Evolutionary conservation across 2,329 filamentous ascomycete genomes (phyloP).

Genomic region (Talaromyces marneffei): DNA sequence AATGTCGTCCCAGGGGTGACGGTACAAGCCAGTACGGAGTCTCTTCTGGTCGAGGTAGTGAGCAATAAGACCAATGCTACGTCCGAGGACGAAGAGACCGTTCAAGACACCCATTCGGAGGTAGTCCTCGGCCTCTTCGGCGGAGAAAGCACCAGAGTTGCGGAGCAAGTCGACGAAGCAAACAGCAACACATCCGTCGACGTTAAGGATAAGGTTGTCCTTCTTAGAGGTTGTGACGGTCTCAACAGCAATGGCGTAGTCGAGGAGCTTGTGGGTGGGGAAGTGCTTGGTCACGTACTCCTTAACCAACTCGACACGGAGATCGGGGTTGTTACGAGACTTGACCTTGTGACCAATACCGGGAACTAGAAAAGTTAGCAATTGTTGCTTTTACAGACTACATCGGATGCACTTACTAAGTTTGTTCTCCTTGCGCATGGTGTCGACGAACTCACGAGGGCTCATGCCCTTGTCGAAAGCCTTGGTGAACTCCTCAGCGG

Average conservation of each 20-base stretch:
- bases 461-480: slow-evolving; percentile 97
- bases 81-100: slow-evolving; percentile 96
- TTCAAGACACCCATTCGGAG: slow-evolving; percentile 98
- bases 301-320: slow-evolving; percentile 98
- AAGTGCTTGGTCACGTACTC: slow-evolving; percentile 98
- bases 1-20: slow-evolving; percentile 98
- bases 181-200: slow-evolving; percentile 95
- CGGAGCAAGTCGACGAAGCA: slow-evolving; percentile 97
- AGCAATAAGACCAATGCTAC: slow-evolving; percentile 97
- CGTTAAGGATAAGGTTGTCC: slow-evolving; percentile 99
- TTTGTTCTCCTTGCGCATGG: slow-evolving; percentile 99
- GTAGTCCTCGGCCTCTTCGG: slow-evolving; percentile 98
- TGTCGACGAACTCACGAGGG: slow-evolving; percentile 98
- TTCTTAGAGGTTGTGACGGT: slow-evolving; percentile 99
- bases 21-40: slow-evolving; percentile 95
- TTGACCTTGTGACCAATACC: slow-evolving; percentile 99
- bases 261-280: slow-evolving; percentile 94
- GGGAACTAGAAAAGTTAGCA: slow-evolving; percentile 54
- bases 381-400: no score
- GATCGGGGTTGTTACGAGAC: slow-evolving; percentile 99
- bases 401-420: slow-evolving; percentile 57
- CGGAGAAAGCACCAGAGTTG: slow-evolving; percentile 94
- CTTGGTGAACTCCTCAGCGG: slow-evolving; percentile 96
- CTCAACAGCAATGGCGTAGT: slow-evolving; percentile 97
- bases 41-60: slow-evolving; percentile 99